These are phyloP conservation scores for Fusarium poae DNA, from an alignment of 2,329 filamentous ascomycete genomes.

Conservation along the genomic window DNA sequence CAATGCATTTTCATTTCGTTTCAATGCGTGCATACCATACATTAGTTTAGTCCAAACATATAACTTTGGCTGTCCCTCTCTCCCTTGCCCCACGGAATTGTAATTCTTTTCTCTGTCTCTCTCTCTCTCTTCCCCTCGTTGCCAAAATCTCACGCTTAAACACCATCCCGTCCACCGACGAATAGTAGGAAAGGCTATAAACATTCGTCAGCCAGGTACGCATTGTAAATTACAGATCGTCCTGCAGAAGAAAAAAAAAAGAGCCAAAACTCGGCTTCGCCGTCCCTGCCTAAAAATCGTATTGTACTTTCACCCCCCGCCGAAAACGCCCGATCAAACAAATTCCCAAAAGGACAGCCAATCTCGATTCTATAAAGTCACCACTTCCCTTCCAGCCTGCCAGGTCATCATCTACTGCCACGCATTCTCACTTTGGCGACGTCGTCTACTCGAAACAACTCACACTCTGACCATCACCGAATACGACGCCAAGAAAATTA, in stretches of 20 bases:
- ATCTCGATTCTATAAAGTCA: conserved; percentile 6
- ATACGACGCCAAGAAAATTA: conserved; percentile 36
- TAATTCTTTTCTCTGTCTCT: conserved; percentile 9
- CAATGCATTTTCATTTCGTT: conserved; percentile 11
- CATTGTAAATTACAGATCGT: conserved; percentile 4
- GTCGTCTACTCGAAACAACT: conserved; percentile 19
- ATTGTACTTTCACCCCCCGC: conserved; percentile 38
- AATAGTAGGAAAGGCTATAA: not conserved
- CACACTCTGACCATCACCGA: conserved; percentile 30
- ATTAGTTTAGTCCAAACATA: conserved; percentile 18
- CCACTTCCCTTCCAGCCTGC: not conserved
- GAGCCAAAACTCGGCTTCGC: conserved; percentile 39
- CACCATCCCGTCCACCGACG: not conserved
- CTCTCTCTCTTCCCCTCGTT: not conserved
- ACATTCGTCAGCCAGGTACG: not conserved
- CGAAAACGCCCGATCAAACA: conserved; percentile 48
- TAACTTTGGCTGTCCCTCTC: conserved; percentile 33
- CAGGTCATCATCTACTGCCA: not conserved
- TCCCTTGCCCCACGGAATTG: conserved; percentile 29
- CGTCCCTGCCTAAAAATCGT: conserved; percentile 28
- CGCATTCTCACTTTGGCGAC: not conserved
- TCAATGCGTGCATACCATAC: conserved; percentile 15
- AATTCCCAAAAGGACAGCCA: conserved; percentile 22
- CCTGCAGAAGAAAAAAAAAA: conserved; percentile 2
- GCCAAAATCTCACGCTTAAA: not conserved